These are phyloP conservation scores for Polygonum maritimum DNA, from an alignment of 148 eudicot species.

Conservation along the genomic window DNA sequence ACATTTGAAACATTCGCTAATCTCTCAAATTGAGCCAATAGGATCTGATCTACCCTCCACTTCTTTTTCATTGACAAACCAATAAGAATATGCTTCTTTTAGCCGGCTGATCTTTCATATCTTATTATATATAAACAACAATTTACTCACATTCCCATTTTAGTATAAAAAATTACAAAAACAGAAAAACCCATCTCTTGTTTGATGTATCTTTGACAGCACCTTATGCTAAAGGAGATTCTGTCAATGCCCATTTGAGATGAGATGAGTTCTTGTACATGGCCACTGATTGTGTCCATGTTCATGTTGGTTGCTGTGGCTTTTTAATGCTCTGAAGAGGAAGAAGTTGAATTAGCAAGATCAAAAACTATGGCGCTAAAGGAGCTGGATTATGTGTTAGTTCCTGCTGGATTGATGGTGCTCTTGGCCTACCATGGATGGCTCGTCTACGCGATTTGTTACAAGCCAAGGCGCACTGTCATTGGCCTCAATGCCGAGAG, in stretches of 20 bases:
- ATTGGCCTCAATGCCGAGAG: slow-evolving; percentile 17
- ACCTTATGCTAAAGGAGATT: background rate
- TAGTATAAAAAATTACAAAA: background rate
- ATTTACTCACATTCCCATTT: background rate
- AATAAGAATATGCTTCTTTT: background rate
- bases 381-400: slow-evolving; percentile 4
- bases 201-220: slow-evolving; percentile 1
- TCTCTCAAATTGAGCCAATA: background rate
- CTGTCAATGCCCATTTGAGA: background rate
- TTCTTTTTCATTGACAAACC: slow-evolving; percentile 4
- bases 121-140: background rate
- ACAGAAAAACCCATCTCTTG: background rate
- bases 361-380: background rate
- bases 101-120: background rate
- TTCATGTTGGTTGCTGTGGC: background rate
- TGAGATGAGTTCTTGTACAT: background rate
- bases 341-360: background rate
- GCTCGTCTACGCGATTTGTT: slow-evolving; percentile 4
- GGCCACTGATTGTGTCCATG: background rate
- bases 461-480: slow-evolving; percentile 7
- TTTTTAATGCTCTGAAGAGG: background rate
- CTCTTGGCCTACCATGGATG: slow-evolving; percentile 1
- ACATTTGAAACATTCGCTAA: background rate
- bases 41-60: background rate
- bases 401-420: slow-evolving; percentile 13